Conservation (phyloP, 164 flowering plant species). For the Saururus chinensis region DNA sequence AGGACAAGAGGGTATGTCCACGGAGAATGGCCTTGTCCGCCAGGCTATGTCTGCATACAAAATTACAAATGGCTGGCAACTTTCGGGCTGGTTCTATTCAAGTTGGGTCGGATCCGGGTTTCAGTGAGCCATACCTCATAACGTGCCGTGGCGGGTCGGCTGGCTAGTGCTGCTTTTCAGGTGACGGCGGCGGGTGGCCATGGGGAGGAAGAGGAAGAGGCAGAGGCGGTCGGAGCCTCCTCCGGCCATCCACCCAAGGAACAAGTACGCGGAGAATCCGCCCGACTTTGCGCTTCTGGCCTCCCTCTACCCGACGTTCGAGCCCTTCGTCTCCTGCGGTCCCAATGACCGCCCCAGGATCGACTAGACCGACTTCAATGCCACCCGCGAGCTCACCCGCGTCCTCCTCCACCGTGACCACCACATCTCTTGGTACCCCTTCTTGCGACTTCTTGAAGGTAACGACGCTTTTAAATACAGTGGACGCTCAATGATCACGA, state of each 20-base stretch:
- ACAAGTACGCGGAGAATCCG: constrained; percentile 62
- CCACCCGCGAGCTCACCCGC: constrained; percentile 86
- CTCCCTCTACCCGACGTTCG: constrained; percentile 70
- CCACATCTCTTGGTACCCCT: constrained; percentile 49
- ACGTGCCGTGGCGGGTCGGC: not conserved
- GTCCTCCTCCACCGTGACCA: constrained; percentile 78
- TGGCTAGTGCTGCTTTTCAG: not conserved
- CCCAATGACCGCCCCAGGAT: constrained; percentile 54
- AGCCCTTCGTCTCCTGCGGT: constrained; percentile 55
- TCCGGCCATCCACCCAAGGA: constrained; percentile 64
- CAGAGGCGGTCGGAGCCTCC: constrained; percentile 22
- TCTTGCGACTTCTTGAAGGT: not conserved
- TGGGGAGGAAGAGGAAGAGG: constrained; percentile 53
- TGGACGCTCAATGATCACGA: too few relatives aligned
- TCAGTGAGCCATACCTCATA: too few relatives aligned
- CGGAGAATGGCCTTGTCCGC: too few relatives aligned
- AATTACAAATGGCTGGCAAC: too few relatives aligned
- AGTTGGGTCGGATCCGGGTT: too few relatives aligned
- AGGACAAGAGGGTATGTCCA: too few relatives aligned
- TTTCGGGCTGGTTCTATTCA: too few relatives aligned
- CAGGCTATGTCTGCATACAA: too few relatives aligned
- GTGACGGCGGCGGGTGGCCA: constrained; percentile 4
- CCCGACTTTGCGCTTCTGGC: constrained; percentile 72
- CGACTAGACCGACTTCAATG: constrained; percentile 93
- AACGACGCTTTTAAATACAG: too few relatives aligned